Conservation (phyloP, 2,329 filamentous ascomycete genomes). For the Paecilomyces dactylethromorphus region DNA sequence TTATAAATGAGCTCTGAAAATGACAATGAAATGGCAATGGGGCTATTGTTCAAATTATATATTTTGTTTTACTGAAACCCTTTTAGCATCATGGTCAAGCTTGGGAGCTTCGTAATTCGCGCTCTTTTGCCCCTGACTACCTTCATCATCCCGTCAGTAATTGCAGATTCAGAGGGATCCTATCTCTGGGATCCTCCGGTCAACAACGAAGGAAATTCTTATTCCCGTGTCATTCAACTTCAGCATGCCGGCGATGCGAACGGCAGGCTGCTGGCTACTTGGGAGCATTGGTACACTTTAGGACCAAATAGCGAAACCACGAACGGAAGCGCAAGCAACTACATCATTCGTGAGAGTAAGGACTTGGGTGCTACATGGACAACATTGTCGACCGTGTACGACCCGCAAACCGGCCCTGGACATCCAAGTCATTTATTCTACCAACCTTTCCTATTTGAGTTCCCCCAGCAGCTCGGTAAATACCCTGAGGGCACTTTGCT, state of each 20-base stretch:
- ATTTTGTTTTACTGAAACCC: not conserved
- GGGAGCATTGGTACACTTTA: constrained; percentile 3
- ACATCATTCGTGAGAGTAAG: constrained; percentile 1
- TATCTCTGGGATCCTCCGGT: not conserved
- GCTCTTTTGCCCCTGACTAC: not conserved
- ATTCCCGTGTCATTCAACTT: constrained; percentile 3
- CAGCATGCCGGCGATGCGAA: constrained; percentile 2
- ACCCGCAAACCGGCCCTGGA: not conserved
- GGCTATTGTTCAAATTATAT: too few relatives aligned
- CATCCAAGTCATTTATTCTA: not conserved
- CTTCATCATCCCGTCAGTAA: not conserved
- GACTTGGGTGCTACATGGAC: constrained; percentile 1
- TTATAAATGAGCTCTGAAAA: not conserved
- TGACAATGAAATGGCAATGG: not conserved
- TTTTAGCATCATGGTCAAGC: not conserved
- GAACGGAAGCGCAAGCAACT: constrained; percentile 1
- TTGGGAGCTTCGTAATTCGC: not conserved
- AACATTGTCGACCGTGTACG: not conserved
- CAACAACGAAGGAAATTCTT: constrained; percentile 2
- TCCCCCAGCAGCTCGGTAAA: constrained; percentile 7
- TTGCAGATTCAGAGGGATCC: not conserved
- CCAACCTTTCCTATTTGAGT: constrained; percentile 6
- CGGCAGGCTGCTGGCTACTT: constrained; percentile 2
- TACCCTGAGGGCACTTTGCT: constrained; percentile 6
- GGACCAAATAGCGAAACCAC: not conserved